phyloP scores from a whole-genome alignment of 164 flowering plant genomes.

The Tinospora cordifolia region DNA sequence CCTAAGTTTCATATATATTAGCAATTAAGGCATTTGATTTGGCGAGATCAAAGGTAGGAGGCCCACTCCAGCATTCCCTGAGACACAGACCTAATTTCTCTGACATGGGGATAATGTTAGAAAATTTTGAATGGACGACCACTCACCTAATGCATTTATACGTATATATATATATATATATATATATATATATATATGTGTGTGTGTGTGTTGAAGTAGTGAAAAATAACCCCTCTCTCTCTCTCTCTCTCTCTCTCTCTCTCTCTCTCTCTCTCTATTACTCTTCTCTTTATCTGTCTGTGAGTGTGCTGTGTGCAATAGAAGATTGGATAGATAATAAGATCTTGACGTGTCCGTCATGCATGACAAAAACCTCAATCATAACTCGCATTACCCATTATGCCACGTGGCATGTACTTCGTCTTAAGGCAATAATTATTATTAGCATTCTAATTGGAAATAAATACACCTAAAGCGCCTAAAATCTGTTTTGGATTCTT shows the following conservation, averaged over 20 bases:
- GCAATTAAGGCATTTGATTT: too few relatives aligned
- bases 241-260: background rate
- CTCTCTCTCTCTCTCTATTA: background rate
- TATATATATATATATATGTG: background rate
- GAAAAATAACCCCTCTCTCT: background rate
- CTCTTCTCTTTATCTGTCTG: background rate
- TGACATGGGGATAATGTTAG: conserved; percentile 9
- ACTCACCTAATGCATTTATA: conserved; percentile 14
- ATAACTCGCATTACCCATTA: background rate
- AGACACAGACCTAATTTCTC: conserved; percentile 7
- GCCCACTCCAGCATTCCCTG: background rate
- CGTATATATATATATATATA: background rate
- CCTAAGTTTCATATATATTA: too few relatives aligned
- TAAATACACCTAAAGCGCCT: background rate
- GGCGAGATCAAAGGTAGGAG: background rate
- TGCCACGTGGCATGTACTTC: background rate
- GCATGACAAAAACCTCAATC: background rate
- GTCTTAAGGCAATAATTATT: background rate
- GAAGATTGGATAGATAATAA: background rate
- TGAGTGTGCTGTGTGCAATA: background rate
- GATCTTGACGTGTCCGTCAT: background rate
- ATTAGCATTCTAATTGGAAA: background rate
- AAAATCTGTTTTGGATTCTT: background rate
- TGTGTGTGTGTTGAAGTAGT: too few relatives aligned
- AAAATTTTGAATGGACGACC: conserved; percentile 18